These are phyloP conservation scores for Trichoderma sp. DNA, from an alignment of 2,329 filamentous ascomycete genomes.

Conservation along the genomic window DNA sequence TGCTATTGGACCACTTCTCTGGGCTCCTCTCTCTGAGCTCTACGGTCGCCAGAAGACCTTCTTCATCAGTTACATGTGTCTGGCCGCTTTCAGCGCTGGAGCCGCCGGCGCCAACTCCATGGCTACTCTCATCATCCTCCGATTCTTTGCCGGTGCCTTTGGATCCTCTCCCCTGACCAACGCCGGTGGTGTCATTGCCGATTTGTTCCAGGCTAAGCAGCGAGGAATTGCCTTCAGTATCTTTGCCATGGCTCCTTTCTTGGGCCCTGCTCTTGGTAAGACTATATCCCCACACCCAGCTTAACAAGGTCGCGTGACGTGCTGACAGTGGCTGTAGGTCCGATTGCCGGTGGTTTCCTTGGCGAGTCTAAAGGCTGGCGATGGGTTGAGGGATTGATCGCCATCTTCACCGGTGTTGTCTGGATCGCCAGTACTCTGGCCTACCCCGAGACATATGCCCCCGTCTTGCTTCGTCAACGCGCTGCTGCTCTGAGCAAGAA, in stretches of 20 bases:
- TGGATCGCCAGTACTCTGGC: conserved; percentile 53
- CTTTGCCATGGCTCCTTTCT: conserved; percentile 62
- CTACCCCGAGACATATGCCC: conserved; percentile 61
- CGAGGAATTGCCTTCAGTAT: conserved; percentile 58
- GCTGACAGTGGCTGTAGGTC: conserved; percentile 38
- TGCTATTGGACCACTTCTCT: conserved; percentile 60
- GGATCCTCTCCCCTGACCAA: conserved; percentile 63
- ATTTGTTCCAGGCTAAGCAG: conserved; percentile 56
- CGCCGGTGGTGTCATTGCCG: conserved; percentile 61
- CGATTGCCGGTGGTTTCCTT: conserved; percentile 62
- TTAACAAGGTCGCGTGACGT: not conserved
- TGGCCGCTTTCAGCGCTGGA: conserved; percentile 62
- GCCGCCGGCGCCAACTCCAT: conserved; percentile 58
- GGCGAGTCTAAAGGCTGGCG: conserved; percentile 60
- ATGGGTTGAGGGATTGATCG: conserved; percentile 63
- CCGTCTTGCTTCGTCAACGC: conserved; percentile 53
- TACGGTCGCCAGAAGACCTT: conserved; percentile 61
- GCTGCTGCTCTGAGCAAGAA: conserved; percentile 49
- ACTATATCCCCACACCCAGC: not conserved
- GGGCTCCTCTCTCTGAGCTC: conserved; percentile 65
- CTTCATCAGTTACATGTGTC: conserved; percentile 54
- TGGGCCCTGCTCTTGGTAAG: conserved; percentile 56
- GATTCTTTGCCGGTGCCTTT: conserved; percentile 66
- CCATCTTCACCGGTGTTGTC: conserved; percentile 58
- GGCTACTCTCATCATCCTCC: conserved; percentile 59